These are phyloP conservation scores for Aquilaria malaccensis DNA, from an alignment of 345 rosid species.

Conservation along the genomic window DNA sequence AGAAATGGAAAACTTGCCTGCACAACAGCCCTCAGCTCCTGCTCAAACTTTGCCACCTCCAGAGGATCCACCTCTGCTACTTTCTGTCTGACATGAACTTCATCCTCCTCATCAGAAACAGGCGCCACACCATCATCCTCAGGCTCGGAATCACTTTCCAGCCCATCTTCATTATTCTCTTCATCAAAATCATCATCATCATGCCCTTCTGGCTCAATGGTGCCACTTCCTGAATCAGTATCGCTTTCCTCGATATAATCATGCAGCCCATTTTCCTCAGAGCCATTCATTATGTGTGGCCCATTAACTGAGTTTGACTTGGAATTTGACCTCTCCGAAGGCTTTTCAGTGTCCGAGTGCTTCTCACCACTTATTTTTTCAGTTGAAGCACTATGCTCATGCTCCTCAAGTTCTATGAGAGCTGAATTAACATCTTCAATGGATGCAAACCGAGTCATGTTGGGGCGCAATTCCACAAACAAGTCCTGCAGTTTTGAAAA, in stretches of 20 bases:
- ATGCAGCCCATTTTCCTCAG: conserved; percentile 60
- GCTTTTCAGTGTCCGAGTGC: conserved; percentile 61
- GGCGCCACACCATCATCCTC: conserved; percentile 63
- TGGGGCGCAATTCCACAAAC: conserved; percentile 84
- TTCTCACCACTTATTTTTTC: conserved; percentile 59
- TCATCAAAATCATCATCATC: conserved; percentile 80
- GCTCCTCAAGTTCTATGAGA: conserved; percentile 70
- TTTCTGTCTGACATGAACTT: conserved; percentile 82
- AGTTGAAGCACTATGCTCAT: conserved; percentile 42
- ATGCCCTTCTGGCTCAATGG: conserved; percentile 54
- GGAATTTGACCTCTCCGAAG: conserved; percentile 31
- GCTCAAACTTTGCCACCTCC: conserved; percentile 76
- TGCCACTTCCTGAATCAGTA: conserved; percentile 84
- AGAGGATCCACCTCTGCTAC: conserved; percentile 68
- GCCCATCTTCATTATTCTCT: conserved; percentile 62
- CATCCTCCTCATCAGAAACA: conserved; percentile 85
- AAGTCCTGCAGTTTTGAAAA: conserved; percentile 59
- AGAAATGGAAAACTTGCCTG: conserved; percentile 44
- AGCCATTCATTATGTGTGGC: conserved; percentile 32
- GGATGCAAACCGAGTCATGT: conserved; percentile 68
- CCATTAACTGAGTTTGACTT: conserved; percentile 41
- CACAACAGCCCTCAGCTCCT: conserved; percentile 85
- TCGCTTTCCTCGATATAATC: conserved; percentile 58
- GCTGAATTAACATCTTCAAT: conserved; percentile 85
- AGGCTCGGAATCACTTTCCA: conserved; percentile 62